These are phyloP conservation scores for Hyaloscypha hepaticicola DNA, from an alignment of 495 filamentous ascomycete species.

Conservation along the genomic window DNA sequence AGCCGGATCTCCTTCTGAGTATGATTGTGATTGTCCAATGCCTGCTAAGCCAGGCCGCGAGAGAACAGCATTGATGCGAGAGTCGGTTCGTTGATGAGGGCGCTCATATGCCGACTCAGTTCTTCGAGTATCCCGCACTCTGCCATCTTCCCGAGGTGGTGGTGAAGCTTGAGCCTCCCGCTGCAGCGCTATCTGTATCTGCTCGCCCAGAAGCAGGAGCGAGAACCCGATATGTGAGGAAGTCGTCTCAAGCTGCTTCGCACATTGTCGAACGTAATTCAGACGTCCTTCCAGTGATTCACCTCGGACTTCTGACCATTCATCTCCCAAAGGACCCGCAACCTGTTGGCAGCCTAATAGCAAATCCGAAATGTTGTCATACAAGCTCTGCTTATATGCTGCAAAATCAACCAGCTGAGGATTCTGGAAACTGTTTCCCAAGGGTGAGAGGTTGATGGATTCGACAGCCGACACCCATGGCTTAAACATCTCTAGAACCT, in stretches of 20 bases:
- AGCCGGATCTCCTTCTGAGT: conserved; percentile 59
- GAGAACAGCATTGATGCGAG: conserved; percentile 35
- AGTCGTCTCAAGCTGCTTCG: conserved; percentile 77
- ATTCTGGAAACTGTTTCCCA: conserved; percentile 74
- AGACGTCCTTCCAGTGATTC: conserved; percentile 89
- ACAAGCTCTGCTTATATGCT: conserved; percentile 85
- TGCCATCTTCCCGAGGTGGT: conserved; percentile 39
- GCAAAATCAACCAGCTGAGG: conserved; percentile 86
- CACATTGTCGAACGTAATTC: conserved; percentile 70
- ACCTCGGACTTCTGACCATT: conserved; percentile 90
- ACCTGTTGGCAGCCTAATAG: conserved; percentile 83
- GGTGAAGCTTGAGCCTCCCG: conserved; percentile 38
- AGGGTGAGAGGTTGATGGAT: conserved; percentile 76
- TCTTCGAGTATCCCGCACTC: conserved; percentile 42
- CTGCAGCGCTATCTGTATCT: conserved; percentile 54
- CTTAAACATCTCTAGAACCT: conserved; percentile 80
- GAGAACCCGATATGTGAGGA: conserved; percentile 87
- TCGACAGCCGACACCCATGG: conserved; percentile 86
- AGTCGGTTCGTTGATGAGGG: conserved; percentile 47
- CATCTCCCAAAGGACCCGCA: conserved; percentile 84
- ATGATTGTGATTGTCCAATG: conserved; percentile 61
- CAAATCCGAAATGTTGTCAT: conserved; percentile 89
- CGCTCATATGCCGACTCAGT: conserved; percentile 46
- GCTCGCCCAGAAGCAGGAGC: conserved; percentile 80
- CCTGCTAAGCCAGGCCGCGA: conserved; percentile 27